Percentiles rank a stretch among this genome's conserved stretches.
phyloP scores from a whole-genome alignment of 2,329 filamentous ascomycete species.

The Arthrinium puccinioides region DNA sequence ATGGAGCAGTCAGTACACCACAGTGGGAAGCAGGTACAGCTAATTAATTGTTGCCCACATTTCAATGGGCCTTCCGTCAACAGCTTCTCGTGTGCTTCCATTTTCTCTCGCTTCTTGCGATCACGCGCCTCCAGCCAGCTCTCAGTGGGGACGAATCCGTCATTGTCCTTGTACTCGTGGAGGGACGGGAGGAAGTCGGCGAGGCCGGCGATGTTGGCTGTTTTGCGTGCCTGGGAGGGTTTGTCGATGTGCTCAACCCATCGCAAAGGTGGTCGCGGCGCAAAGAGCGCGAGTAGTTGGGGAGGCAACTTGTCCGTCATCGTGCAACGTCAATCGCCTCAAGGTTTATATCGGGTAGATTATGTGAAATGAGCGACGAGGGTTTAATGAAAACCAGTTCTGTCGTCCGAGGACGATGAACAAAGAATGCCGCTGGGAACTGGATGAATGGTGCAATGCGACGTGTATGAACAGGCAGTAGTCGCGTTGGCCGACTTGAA shows the following conservation, averaged over 20 bases:
- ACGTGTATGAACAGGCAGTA: too few relatives aligned
- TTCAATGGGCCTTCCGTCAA: constrained; percentile 55
- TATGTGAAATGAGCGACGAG: too few relatives aligned
- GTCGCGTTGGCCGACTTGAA: too few relatives aligned
- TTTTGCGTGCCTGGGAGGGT: constrained; percentile 74
- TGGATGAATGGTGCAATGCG: too few relatives aligned
- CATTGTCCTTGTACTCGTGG: constrained; percentile 69
- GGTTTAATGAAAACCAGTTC: too few relatives aligned
- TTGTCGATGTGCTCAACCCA: constrained; percentile 80
- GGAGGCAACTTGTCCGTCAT: constrained; percentile 98
- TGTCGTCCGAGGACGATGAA: too few relatives aligned
- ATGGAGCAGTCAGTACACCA: constrained; percentile 13
- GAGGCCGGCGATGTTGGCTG: constrained; percentile 64
- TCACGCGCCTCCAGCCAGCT: constrained; percentile 88
- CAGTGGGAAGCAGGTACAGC: too few relatives aligned
- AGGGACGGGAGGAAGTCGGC: constrained; percentile 68
- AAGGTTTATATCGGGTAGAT: too few relatives aligned
- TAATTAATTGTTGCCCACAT: too few relatives aligned
- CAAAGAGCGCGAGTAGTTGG: constrained; percentile 88
- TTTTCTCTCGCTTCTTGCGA: constrained; percentile 75
- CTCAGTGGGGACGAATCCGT: constrained; percentile 75
- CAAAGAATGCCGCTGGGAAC: too few relatives aligned
- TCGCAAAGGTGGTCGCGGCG: constrained; percentile 83
- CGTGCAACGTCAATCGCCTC: neutral
- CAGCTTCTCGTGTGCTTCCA: constrained; percentile 56